phyloP scores from a whole-genome alignment of 306 rosid species.

The Cicer yamashitae region DNA sequence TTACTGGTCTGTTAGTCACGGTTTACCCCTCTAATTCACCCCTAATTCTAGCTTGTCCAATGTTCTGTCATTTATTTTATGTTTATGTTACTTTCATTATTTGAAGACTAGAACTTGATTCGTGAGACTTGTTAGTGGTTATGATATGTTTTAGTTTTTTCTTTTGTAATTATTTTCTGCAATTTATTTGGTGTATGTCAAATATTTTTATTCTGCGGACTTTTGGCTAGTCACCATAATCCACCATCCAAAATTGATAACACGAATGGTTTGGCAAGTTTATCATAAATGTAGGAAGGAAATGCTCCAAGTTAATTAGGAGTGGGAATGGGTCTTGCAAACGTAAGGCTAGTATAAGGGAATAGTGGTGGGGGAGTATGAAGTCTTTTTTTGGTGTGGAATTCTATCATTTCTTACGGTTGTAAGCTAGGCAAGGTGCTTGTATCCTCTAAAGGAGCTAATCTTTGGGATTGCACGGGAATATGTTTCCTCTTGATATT shows the following conservation, averaged over 20 bases:
- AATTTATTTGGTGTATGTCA: neutral
- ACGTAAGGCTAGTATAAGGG: neutral
- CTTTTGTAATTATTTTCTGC: neutral
- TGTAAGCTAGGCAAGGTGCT: neutral
- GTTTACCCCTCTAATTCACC: slow-evolving; percentile 1
- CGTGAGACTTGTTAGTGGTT: neutral
- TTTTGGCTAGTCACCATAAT: neutral
- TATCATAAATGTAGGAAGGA: neutral
- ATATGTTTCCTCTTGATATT: neutral
- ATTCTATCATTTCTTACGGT: neutral
- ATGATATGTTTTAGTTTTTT: neutral
- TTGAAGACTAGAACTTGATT: neutral
- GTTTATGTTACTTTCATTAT: neutral
- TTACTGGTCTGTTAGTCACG: neutral
- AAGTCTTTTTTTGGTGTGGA: neutral
- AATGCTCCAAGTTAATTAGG: neutral
- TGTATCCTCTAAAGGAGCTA: neutral
- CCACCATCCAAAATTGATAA: neutral
- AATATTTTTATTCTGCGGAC: neutral
- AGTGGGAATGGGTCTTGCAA: neutral
- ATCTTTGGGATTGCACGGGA: neutral
- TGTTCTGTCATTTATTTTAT: neutral
- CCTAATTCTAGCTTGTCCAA: neutral
- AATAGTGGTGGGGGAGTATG: neutral
- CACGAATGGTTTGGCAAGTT: neutral